Conservation (phyloP, 495 filamentous ascomycete genomes). For the Halenospora varia region DNA sequence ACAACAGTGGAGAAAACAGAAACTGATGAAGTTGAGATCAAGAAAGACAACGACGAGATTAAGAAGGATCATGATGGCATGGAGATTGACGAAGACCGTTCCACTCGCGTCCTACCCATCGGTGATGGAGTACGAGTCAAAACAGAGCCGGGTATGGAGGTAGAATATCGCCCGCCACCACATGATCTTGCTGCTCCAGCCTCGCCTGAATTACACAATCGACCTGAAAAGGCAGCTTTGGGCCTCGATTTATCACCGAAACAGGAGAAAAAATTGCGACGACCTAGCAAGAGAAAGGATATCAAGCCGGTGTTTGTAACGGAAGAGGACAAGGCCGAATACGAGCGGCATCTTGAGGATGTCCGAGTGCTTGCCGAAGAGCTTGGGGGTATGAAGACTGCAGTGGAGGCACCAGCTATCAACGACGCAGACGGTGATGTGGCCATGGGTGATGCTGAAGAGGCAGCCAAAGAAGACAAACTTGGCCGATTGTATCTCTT, state of each 20-base stretch:
- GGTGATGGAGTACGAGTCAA: not conserved
- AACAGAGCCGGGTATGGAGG: not conserved
- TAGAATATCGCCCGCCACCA: constrained; percentile 21
- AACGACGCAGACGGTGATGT: constrained; percentile 31
- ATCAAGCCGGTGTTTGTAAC: constrained; percentile 33
- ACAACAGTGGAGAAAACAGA: constrained; percentile 33
- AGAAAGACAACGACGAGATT: not conserved
- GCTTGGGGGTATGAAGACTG: constrained; percentile 25
- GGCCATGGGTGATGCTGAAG: constrained; percentile 21
- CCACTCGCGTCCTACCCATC: not conserved
- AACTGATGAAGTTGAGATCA: constrained; percentile 7
- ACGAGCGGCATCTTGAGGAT: constrained; percentile 30
- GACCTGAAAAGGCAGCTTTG: not conserved
- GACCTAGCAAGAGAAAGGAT: constrained; percentile 21
- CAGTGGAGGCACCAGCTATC: no score
- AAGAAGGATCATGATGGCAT: constrained; percentile 17
- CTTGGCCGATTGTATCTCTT: constrained; percentile 55
- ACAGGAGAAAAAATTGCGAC: constrained; percentile 20
- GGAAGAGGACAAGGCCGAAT: constrained; percentile 37
- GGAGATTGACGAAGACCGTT: constrained; percentile 2
- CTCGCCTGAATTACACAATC: not conserved
- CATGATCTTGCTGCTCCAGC: constrained; percentile 20
- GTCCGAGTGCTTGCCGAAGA: constrained; percentile 28
- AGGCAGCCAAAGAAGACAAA: constrained; percentile 29
- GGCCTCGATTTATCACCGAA: constrained; percentile 9